Base-by-base conservation (phyloP, 495 filamentous ascomycete species). In the Aspergillus haitiensis region DNA sequence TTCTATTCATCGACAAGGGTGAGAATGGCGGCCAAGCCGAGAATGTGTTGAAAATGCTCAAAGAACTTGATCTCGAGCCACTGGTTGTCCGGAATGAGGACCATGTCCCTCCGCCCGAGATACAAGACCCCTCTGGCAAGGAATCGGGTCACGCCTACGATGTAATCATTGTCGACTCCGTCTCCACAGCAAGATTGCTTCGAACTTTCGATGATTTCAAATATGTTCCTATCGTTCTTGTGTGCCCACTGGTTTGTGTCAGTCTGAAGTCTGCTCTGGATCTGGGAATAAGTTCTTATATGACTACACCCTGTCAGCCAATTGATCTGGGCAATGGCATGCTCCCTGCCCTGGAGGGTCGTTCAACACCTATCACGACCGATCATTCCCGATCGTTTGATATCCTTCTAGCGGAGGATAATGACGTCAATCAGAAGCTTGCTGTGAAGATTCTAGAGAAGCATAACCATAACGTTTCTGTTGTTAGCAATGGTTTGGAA, bases 321-420 rank as follows among this genome's bases (percentile, higher is more conserved):
- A 97, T 98, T 52, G 94, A 99, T 73, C 82, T 99, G 55, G 95
- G 93, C 42, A 99, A 99, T 69, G 92, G 93, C 60, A 94, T 99
- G 87, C 88, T 99, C 42, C 94, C 94, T n/a, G 94, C 94, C 6
- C 76, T 99, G 49, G 94, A 99, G 75, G 94, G 94, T 62, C 82
- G 94, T 35, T 94, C 94, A 15, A 93, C 92, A 11, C 93, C 92
- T 2, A 93, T 91, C 11, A 84, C 94, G 35, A 91, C 92, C 1
- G 93, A 97, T 69, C 93, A 96, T 67, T 96, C 92, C 7, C 90
- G 90, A 64, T 97, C 93, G 0, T 98, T 99, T 72, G 90, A 97
- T 65, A 94, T 99, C 62, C 81, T 99, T 15, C 82, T 99, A 50
- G 94, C 94, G 5, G 94, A 99, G 73, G 94, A 99, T 77, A 99